Evolutionary conservation across 345 rosid species (phyloP).

Genomic region (Mangifera indica): DNA sequence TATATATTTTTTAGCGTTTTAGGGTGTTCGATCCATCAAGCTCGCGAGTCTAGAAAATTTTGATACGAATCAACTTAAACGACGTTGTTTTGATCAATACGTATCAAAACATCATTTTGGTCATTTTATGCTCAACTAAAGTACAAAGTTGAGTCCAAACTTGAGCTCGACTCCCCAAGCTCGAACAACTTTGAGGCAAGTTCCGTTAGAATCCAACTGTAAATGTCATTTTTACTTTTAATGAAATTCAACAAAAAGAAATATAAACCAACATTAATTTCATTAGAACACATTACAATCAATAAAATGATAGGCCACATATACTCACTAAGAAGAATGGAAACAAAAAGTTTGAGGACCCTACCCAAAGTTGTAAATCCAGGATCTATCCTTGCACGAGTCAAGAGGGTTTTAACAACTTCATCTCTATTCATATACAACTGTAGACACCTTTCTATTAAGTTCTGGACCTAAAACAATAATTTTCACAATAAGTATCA

Average conservation of each 20-base stretch:
- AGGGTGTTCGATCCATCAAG: no score
- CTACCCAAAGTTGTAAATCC: constrained; percentile 75
- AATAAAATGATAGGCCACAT: neutral
- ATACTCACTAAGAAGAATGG: neutral
- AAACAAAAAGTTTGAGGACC: constrained; percentile 1
- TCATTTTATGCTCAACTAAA: no score
- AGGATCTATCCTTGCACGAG: constrained; percentile 79
- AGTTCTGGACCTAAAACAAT: constrained; percentile 67
- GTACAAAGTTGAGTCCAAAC: no score
- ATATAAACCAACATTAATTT: neutral
- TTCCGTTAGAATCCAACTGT: no score
- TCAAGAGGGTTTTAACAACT: constrained; percentile 72
- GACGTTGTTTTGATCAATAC: no score
- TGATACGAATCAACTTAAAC: no score
- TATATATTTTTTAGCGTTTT: no score
- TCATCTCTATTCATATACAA: constrained; percentile 80
- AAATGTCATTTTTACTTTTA: neutral
- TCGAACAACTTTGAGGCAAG: no score
- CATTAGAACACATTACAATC: neutral
- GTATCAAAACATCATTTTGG: no score
- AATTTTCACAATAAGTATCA: constrained; percentile 14
- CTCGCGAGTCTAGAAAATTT: no score
- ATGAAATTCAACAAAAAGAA: neutral
- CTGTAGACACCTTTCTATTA: constrained; percentile 75
- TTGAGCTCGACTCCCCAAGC: no score